Conservation (phyloP, 176 grass and related monocot genomes). For the Phragmites australis region DNA sequence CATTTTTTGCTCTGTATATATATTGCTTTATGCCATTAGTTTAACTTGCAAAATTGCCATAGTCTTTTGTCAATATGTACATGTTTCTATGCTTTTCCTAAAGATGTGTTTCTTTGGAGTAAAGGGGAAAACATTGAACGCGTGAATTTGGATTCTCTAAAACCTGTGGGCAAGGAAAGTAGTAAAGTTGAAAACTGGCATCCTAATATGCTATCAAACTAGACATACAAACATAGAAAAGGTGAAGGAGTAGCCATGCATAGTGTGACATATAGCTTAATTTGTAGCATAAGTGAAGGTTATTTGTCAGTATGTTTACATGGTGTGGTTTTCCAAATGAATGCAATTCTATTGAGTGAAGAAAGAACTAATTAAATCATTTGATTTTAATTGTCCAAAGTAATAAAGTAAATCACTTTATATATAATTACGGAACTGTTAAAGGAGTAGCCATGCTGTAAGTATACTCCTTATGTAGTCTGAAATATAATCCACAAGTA, state of each 20-base stretch:
- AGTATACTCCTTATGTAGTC: no score
- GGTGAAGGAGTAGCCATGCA: neutral
- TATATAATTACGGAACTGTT: no score
- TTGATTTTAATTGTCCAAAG: no score
- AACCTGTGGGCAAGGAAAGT: neutral
- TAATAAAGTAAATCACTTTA: no score
- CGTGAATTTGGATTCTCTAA: neutral
- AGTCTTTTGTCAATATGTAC: neutral
- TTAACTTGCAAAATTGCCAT: neutral
- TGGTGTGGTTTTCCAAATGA: no score
- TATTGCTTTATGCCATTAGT: neutral
- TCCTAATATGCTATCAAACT: neutral
- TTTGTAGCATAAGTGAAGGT: neutral
- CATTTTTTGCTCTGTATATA: neutral
- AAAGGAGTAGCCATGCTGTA: no score
- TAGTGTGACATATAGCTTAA: neutral
- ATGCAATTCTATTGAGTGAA: no score
- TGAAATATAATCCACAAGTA: no score
- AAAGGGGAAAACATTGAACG: neutral
- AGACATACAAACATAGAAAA: neutral
- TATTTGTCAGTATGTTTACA: neutral
- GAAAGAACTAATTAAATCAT: no score
- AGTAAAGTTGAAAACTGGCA: neutral
- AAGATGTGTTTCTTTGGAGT: neutral
- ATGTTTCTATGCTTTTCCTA: neutral